Conservation (phyloP, 805 yeast genomes). For the Suhomyces sp. region DNA sequence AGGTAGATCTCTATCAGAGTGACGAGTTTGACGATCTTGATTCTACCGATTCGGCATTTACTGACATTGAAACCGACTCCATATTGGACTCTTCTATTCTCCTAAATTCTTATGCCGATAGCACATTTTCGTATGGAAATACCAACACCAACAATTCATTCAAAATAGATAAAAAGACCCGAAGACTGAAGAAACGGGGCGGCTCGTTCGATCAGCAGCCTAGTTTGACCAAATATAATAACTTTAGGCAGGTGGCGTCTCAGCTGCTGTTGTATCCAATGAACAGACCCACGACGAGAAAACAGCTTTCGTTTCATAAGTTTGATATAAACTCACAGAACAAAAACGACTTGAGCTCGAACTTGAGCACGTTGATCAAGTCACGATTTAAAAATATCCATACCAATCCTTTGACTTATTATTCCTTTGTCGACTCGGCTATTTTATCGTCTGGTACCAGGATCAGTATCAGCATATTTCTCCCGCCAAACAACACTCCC, state of each 20-base stretch:
- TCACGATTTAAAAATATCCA: constrained; percentile 31
- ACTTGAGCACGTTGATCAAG: constrained; percentile 44
- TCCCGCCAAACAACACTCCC: constrained; percentile 32
- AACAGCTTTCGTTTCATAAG: constrained; percentile 19
- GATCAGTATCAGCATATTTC: constrained; percentile 23
- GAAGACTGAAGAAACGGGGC: constrained; percentile 15
- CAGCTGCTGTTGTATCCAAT: constrained; percentile 1
- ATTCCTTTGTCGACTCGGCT: constrained; percentile 34
- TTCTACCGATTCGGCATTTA: constrained; percentile 41
- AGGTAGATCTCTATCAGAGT: constrained; percentile 15
- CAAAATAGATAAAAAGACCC: constrained; percentile 11
- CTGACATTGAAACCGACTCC: constrained; percentile 41
- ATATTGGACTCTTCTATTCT: constrained; percentile 28
- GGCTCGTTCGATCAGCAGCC: constrained; percentile 13
- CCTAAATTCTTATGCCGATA: constrained; percentile 19
- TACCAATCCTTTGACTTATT: constrained; percentile 44
- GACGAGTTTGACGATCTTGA: constrained; percentile 18
- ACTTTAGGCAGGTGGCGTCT: constrained; percentile 3
- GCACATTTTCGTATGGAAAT: constrained; percentile 14
- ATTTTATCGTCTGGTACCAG: constrained; percentile 12
- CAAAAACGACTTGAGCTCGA: constrained; percentile 18
- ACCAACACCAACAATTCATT: constrained; percentile 9
- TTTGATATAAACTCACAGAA: constrained; percentile 3
- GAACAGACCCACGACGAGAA: background rate
- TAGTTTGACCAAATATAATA: constrained; percentile 4